phyloP scores from a whole-genome alignment of 2,329 filamentous ascomycete genomes.

The Thielaviopsis populi region DNA sequence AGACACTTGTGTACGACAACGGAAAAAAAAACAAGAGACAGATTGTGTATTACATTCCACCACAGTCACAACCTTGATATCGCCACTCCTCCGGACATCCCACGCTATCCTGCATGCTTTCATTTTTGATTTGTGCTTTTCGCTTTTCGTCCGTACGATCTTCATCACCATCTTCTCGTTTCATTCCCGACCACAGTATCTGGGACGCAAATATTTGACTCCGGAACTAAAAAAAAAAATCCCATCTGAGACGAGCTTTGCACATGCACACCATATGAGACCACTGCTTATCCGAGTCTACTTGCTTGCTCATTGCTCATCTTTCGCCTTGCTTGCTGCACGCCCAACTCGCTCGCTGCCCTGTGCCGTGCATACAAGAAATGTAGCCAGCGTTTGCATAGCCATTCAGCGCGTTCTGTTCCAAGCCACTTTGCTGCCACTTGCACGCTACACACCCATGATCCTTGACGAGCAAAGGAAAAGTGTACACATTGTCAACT shows the following conservation, averaged over 20 bases:
- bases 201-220: neutral
- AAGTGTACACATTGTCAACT: neutral
- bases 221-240: neutral
- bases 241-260: neutral
- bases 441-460: constrained; percentile 1
- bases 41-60: neutral
- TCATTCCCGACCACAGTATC: neutral
- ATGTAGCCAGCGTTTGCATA: neutral
- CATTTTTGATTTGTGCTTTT: neutral
- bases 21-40: neutral
- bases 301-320: neutral
- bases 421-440: constrained; percentile 1
- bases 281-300: neutral
- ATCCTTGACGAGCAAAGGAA: neutral
- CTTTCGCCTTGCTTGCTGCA: neutral
- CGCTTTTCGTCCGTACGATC: no score
- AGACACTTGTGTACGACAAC: neutral
- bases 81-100: neutral
- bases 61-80: neutral
- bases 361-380: constrained; percentile 2
- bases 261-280: neutral
- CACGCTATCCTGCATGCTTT: neutral
- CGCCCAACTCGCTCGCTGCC: neutral
- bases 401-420: neutral
- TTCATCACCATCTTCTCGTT: neutral